Percentiles rank a stretch among this genome's conserved stretches.
Conservation (phyloP, 2,329 filamentous ascomycete genomes). For the Nannizziopsis arthrosporioides region DNA sequence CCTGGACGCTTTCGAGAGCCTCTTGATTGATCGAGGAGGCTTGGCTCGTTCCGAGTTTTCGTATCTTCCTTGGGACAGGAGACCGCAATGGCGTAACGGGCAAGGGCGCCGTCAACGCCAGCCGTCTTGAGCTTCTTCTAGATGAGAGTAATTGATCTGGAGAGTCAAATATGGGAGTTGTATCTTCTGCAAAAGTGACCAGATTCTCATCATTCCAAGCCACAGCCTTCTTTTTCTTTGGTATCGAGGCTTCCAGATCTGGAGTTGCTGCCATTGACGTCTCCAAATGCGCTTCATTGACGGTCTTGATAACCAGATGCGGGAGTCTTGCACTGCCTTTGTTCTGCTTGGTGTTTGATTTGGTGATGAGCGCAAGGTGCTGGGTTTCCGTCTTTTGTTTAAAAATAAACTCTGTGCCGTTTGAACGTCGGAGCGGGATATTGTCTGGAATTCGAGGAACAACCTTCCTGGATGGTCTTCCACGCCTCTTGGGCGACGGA, state of each 20-base stretch:
- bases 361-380: slow-evolving; percentile 32
- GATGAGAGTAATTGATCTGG: slow-evolving; percentile 6
- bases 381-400: slow-evolving; percentile 32
- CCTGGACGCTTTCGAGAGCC: slow-evolving; percentile 3
- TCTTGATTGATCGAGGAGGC: neutral
- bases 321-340: slow-evolving; percentile 29
- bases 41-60: slow-evolving; percentile 11
- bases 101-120: slow-evolving; percentile 15
- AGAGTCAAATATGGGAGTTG: slow-evolving; percentile 1
- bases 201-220: slow-evolving; percentile 31
- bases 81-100: slow-evolving; percentile 20
- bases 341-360: slow-evolving; percentile 35
- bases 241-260: slow-evolving; percentile 3
- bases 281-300: slow-evolving; percentile 2
- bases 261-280: neutral
- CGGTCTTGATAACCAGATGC: slow-evolving; percentile 15
- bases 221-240: slow-evolving; percentile 23
- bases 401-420: slow-evolving; percentile 37
- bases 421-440: slow-evolving; percentile 34
- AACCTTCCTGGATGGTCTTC: neutral
- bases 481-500: slow-evolving; percentile 15
- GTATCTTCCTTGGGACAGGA: slow-evolving; percentile 12
- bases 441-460: slow-evolving; percentile 26
- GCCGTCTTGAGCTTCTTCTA: slow-evolving; percentile 12
- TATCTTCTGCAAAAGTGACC: slow-evolving; percentile 25